phyloP scores from a whole-genome alignment of 495 filamentous ascomycete genomes.

The Aspergillus saccharolyticus region DNA sequence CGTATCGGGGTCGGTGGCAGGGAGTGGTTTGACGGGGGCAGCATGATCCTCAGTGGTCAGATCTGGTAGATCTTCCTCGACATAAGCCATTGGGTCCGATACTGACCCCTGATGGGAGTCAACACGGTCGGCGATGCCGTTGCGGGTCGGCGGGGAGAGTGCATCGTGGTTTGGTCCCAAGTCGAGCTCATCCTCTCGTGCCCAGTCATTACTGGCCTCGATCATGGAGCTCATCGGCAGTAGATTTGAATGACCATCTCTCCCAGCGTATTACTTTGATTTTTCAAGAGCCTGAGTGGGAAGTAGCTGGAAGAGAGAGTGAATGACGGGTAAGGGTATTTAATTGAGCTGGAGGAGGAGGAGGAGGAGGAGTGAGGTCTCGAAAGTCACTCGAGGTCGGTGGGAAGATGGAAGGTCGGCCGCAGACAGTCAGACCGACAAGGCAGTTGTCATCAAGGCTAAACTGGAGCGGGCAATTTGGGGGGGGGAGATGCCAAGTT shows the following conservation, averaged over 20 bases:
- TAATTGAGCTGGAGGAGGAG: neutral
- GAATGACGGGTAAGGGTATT: neutral
- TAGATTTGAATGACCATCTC: slow-evolving; percentile 43
- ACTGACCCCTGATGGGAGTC: slow-evolving; percentile 5
- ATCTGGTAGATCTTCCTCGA: slow-evolving; percentile 28
- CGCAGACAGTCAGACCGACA: neutral
- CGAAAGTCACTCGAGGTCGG: no score
- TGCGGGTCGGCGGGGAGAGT: slow-evolving; percentile 16
- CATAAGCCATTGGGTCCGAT: slow-evolving; percentile 15
- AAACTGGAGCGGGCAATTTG: neutral
- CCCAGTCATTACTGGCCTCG: slow-evolving; percentile 43
- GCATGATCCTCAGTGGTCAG: slow-evolving; percentile 23
- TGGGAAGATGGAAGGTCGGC: neutral
- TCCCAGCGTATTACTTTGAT: slow-evolving; percentile 17
- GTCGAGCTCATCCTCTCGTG: slow-evolving; percentile 46
- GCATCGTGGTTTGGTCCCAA: slow-evolving; percentile 36
- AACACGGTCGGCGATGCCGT: slow-evolving; percentile 22
- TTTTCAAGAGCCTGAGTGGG: neutral
- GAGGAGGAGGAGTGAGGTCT: neutral
- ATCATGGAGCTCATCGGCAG: slow-evolving; percentile 49
- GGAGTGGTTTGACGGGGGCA: slow-evolving; percentile 4
- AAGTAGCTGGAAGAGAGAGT: neutral
- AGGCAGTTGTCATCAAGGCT: neutral
- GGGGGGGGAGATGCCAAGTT: neutral
- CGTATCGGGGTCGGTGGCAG: slow-evolving; percentile 7